Conservation (phyloP, 257 asterid genomes). For the Hygrophila difformis region DNA sequence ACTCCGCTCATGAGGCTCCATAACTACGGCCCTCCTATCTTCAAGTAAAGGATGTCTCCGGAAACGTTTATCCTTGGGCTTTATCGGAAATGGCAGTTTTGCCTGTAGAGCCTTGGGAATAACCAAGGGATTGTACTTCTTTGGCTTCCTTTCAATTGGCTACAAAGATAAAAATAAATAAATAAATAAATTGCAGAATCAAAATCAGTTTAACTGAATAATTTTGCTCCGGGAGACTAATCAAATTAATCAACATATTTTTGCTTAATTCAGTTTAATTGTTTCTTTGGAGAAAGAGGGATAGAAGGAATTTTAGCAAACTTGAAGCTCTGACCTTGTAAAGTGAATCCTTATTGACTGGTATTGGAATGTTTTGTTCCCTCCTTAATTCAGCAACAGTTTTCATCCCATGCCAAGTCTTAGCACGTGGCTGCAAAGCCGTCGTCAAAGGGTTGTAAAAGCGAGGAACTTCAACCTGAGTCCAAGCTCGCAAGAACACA, state of each 20-base stretch:
- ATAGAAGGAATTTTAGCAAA: not conserved
- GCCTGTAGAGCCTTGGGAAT: slow-evolving; percentile 67
- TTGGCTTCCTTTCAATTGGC: slow-evolving; percentile 82
- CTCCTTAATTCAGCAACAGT: slow-evolving; percentile 83
- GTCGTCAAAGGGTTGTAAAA: slow-evolving; percentile 89
- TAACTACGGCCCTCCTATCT: slow-evolving; percentile 63
- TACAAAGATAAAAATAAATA: slow-evolving; percentile 14
- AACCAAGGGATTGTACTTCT: slow-evolving; percentile 75
- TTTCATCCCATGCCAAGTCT: slow-evolving; percentile 89
- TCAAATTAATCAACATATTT: too few species aligned
- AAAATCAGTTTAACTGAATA: slow-evolving; percentile 4
- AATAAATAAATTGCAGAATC: slow-evolving; percentile 3
- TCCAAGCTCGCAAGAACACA: slow-evolving; percentile 97
- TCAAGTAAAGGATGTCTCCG: slow-evolving; percentile 37
- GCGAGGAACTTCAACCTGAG: slow-evolving; percentile 82
- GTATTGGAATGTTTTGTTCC: slow-evolving; percentile 56
- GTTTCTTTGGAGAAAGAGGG: too few species aligned
- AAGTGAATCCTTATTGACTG: slow-evolving; percentile 83
- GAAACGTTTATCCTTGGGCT: slow-evolving; percentile 63
- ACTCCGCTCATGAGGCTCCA: slow-evolving; percentile 71
- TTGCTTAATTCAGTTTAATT: too few species aligned
- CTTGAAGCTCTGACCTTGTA: slow-evolving; percentile 46
- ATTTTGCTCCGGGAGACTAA: not conserved
- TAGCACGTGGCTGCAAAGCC: slow-evolving; percentile 79
- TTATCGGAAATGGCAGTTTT: slow-evolving; percentile 67